phyloP scores from a whole-genome alignment of 768 basidiomycete genomes.

The Mycena rosella region DNA sequence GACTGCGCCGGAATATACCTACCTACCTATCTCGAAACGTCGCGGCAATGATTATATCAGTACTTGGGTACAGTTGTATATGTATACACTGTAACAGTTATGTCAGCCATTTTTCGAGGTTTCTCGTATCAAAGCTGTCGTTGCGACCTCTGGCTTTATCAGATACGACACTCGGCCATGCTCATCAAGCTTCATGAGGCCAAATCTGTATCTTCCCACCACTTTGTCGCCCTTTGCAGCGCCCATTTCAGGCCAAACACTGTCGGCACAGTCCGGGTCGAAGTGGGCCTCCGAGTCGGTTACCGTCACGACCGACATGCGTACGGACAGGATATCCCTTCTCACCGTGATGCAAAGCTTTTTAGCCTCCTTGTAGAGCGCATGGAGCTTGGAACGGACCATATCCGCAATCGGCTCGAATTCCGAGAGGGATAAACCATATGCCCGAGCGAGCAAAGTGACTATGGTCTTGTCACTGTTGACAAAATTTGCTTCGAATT shows the following conservation, averaged over 20 bases:
- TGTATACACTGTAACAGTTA: no score
- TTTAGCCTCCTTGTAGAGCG: conserved; percentile 12
- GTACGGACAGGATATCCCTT: conserved; percentile 16
- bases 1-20: no score
- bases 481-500: neutral
- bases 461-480: neutral
- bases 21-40: no score
- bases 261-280: neutral
- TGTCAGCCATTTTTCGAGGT: neutral
- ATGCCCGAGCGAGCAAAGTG: conserved; percentile 1
- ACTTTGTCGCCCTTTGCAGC: neutral
- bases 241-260: conserved; percentile 23
- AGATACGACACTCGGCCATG: neutral
- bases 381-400: neutral
- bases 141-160: conserved; percentile 14
- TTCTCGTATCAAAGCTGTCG: conserved; percentile 10
- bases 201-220: conserved; percentile 5
- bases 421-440: neutral
- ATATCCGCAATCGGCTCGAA: neutral
- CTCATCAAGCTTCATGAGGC: neutral
- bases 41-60: no score
- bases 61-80: no score
- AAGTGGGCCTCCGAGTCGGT: neutral
- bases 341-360: neutral
- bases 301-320: conserved; percentile 10